phyloP scores from a whole-genome alignment of 1,139 yeast genomes.

The Sporopachydermia cereana region DNA sequence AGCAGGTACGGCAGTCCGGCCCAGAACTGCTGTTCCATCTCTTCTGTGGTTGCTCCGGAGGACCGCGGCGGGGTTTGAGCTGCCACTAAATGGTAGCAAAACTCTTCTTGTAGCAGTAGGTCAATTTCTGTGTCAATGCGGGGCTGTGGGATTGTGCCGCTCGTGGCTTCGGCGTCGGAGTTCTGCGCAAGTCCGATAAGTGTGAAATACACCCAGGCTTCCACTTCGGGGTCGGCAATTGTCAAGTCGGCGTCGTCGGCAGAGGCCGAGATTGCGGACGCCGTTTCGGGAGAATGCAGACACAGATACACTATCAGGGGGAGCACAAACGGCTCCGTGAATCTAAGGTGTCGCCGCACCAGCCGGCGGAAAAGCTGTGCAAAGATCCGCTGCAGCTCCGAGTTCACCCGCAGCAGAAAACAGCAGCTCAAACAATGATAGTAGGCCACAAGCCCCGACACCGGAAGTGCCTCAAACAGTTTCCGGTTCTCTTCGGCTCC shows the following conservation, averaged over 20 bases:
- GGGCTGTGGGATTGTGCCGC: too few species aligned
- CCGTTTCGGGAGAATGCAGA: not conserved
- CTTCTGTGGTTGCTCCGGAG: not conserved
- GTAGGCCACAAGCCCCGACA: not conserved
- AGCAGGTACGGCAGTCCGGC: not conserved
- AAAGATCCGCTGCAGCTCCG: not conserved
- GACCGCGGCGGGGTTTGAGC: not conserved
- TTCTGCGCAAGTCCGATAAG: not conserved
- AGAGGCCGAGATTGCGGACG: not conserved
- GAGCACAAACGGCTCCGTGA: not conserved
- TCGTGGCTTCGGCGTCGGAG: not conserved
- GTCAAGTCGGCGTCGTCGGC: not conserved
- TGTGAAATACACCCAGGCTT: not conserved
- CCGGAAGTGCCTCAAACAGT: not conserved
- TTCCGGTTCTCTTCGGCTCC: not conserved
- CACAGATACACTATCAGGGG: not conserved
- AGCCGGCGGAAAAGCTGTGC: not conserved
- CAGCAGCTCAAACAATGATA: slow-evolving; percentile 1
- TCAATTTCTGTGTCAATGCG: too few species aligned
- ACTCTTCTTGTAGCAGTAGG: not conserved
- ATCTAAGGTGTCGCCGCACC: not conserved
- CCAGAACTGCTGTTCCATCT: not conserved
- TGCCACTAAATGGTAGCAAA: not conserved
- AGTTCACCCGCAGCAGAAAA: not conserved
- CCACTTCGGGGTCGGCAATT: not conserved